Percentiles rank a stretch among this genome's conserved stretches.
Evolutionary conservation across 345 rosid genomes (phyloP).

Genomic region (Eucalyptus pauciflora): DNA sequence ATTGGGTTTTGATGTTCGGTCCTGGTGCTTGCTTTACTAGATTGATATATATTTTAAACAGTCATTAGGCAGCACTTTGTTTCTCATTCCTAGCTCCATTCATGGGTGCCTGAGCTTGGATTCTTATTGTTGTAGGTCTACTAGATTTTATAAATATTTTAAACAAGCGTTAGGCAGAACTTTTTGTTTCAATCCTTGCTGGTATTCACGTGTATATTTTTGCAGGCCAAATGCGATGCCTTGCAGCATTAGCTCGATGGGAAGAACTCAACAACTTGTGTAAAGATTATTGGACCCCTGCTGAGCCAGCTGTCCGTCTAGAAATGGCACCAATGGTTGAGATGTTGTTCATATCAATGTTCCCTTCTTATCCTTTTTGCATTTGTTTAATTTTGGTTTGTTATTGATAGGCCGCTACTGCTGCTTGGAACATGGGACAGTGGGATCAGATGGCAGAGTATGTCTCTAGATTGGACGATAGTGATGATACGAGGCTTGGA

Average conservation of each 20-base stretch:
- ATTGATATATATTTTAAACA: not conserved
- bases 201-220: conserved; percentile 2
- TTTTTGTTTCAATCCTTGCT: not conserved
- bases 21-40: not conserved
- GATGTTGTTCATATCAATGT: conserved; percentile 3
- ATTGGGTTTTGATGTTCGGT: not conserved
- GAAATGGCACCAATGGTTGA: conserved; percentile 99
- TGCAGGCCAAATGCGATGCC: conserved; percentile 93
- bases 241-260: conserved; percentile 97
- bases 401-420: conserved; percentile 64
- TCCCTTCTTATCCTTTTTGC: not conserved
- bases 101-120: not conserved
- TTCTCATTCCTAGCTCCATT: not conserved
- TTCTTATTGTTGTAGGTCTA: not conserved
- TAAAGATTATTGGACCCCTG: conserved; percentile 96
- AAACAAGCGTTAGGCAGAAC: not conserved
- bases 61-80: not conserved
- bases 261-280: conserved; percentile 94
- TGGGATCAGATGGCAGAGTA: conserved; percentile 99
- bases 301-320: conserved; percentile 89
- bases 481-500: conserved; percentile 84
- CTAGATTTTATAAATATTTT: not conserved
- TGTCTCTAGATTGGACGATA: conserved; percentile 89
- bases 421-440: conserved; percentile 99
- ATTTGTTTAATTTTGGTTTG: not conserved